These are phyloP conservation scores for Ophidiomyces ophidiicola DNA, from an alignment of 2,329 filamentous ascomycete species.

Conservation along the genomic window DNA sequence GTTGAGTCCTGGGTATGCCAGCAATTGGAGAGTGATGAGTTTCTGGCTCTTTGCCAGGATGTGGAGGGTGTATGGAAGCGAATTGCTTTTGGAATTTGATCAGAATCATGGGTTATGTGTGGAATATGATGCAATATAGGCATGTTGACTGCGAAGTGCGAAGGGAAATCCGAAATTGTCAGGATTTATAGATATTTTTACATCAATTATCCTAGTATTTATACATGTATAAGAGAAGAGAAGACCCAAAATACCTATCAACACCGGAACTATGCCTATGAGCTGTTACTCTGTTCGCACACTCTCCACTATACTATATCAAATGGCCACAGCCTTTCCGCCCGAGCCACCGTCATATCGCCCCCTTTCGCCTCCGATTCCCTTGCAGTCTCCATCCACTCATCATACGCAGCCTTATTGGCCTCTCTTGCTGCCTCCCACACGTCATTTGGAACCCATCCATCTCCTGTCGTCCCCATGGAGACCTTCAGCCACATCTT, in stretches of 20 bases:
- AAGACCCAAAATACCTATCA: too few relatives aligned
- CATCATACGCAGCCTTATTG: slow-evolving; percentile 21
- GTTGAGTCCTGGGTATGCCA: slow-evolving; percentile 33
- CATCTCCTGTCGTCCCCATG: slow-evolving; percentile 23
- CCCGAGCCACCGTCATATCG: slow-evolving; percentile 12
- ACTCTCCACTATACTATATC: too few relatives aligned
- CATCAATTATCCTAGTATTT: too few relatives aligned
- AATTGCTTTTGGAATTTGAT: slow-evolving; percentile 27
- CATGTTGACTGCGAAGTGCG: too few relatives aligned
- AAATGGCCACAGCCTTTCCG: slow-evolving; percentile 15
- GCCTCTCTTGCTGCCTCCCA: slow-evolving; percentile 22
- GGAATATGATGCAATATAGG: not conserved
- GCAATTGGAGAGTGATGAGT: slow-evolving; percentile 31
- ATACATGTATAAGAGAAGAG: too few relatives aligned
- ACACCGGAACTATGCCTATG: too few relatives aligned
- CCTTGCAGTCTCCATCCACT: slow-evolving; percentile 20
- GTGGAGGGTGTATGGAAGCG: slow-evolving; percentile 32
- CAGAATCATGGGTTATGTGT: not conserved
- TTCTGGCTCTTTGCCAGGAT: slow-evolving; percentile 30
- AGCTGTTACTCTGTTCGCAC: too few relatives aligned
- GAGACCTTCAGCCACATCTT: slow-evolving; percentile 21
- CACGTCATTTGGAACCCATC: slow-evolving; percentile 25
- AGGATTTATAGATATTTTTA: too few relatives aligned
- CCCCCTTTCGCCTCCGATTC: slow-evolving; percentile 10
- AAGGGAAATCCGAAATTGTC: too few relatives aligned